Base-by-base conservation (phyloP, 2,329 filamentous ascomycete genomes). In the Pseudogymnoascus sp. region DNA sequence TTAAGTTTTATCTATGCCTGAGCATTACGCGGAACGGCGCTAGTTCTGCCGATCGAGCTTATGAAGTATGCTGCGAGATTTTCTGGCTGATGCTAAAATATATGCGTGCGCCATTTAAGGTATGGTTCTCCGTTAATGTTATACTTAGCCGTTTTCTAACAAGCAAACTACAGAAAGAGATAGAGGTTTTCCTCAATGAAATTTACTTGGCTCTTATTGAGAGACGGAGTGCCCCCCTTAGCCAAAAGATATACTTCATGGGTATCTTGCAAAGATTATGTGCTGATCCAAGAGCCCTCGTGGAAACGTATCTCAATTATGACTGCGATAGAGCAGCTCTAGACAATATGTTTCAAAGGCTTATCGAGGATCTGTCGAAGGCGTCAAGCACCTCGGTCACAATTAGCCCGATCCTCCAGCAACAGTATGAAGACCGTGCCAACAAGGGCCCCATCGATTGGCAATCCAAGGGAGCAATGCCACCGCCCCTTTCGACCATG, bases 41-140 rank as follows among this genome's bases (percentile, higher is more conserved):
- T 13, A 97, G 93, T 77, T 93, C 93, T 4, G 90, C 96, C 47
- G 90, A 91, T 67, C 85, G 85, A 68, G 92, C 99, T 0, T 99
- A 97, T 71, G 93, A 97, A 72, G 91, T 97, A 44, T 93, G 91
- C 74, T 93, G 90, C 71, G 95, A 99, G 75, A 96, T 97, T 31
- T 99, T 99, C 74, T 99, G 93, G 92, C 81, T 97, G 64, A 96
- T 97, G 88, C 78, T 97, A 47, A 96, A 96, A 74, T 89, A 91
- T 70, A 89, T 99, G 85, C 86, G 96, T 66, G 89, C 95, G 2
- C 89, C 93, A 67, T 89, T 99, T 76, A 99, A 99, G 87, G 88
- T 89, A 71, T 65, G 82, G 4, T 57, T 76, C 11, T 38, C 8
- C 28, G 15, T 11, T 11, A 19, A 60, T 4, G 10, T 47, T 23